Conservation (phyloP, 352 stramenopile species). For the Globisporangium irregulare region DNA sequence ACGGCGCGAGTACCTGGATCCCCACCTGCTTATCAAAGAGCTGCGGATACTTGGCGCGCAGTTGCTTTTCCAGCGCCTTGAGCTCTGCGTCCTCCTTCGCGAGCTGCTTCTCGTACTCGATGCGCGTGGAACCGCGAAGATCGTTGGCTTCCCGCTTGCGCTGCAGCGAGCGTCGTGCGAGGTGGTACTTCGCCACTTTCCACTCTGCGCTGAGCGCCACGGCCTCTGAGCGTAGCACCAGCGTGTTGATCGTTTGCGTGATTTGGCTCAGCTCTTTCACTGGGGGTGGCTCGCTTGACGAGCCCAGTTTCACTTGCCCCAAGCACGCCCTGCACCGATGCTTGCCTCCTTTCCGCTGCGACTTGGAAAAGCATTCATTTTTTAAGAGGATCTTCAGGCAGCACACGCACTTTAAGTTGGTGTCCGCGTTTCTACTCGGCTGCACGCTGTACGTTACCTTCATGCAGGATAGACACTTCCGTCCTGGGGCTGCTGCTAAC, state of each 20-base stretch:
- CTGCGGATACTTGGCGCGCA: background rate
- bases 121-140: conserved; percentile 19
- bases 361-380: conserved; percentile 6
- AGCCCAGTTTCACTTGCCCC: background rate
- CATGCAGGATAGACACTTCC: background rate
- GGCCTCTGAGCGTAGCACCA: background rate
- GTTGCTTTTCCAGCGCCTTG: conserved; percentile 3
- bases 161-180: conserved; percentile 20
- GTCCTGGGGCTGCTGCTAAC: too few species aligned
- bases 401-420: conserved; percentile 4
- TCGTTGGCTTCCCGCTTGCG: conserved; percentile 21
- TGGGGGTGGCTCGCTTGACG: background rate
- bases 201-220: background rate
- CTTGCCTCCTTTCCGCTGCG: conserved; percentile 1
- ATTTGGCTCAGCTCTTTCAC: too few species aligned
- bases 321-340: conserved; percentile 3
- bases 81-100: conserved; percentile 15
- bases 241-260: background rate
- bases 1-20: background rate
- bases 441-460: background rate
- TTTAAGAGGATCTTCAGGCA: background rate
- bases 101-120: conserved; percentile 24
- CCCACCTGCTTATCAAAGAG: conserved; percentile 3
- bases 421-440: background rate
- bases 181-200: conserved; percentile 20